Percentiles rank a stretch among this genome's conserved stretches.
Conservation (phyloP, 768 basidiomycete genomes). For the Pisolithus tinctorius region DNA sequence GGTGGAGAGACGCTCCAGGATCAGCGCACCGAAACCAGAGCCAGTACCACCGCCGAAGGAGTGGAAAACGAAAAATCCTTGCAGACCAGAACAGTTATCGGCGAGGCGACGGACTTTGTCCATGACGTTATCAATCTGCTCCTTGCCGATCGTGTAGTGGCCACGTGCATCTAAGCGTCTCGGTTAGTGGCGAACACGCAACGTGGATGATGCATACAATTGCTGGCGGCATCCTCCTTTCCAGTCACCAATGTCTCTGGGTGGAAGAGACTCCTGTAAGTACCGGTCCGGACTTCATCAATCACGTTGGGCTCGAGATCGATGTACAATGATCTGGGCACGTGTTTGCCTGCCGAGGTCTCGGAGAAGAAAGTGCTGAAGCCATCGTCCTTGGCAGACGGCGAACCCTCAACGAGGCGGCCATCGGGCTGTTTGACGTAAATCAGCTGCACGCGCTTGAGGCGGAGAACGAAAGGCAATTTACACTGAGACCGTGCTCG, state of each 20-base stretch:
- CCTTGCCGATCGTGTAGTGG: constrained; percentile 98
- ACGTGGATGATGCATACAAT: constrained; percentile 53
- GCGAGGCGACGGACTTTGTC: constrained; percentile 92
- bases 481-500: constrained; percentile 94
- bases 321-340: constrained; percentile 95
- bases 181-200: constrained; percentile 1
- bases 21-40: constrained; percentile 94
- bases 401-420: constrained; percentile 74
- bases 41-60: constrained; percentile 99
- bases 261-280: constrained; percentile 97
- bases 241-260: constrained; percentile 97
- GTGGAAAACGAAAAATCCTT: constrained; percentile 99
- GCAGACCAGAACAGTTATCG: constrained; percentile 94
- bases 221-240: constrained; percentile 99
- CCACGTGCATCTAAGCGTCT: constrained; percentile 80
- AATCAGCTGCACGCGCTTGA: constrained; percentile 13
- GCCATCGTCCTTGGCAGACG: constrained; percentile 74
- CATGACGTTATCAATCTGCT: constrained; percentile 93
- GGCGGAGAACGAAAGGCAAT: constrained; percentile 2
- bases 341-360: constrained; percentile 93
- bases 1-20: constrained; percentile 90
- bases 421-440: constrained; percentile 76
- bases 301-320: constrained; percentile 97
- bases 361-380: constrained; percentile 99
- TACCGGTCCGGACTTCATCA: constrained; percentile 93